Evolutionary conservation across 768 basidiomycete species (phyloP).

Genomic region (Lactarius trivialis): DNA sequence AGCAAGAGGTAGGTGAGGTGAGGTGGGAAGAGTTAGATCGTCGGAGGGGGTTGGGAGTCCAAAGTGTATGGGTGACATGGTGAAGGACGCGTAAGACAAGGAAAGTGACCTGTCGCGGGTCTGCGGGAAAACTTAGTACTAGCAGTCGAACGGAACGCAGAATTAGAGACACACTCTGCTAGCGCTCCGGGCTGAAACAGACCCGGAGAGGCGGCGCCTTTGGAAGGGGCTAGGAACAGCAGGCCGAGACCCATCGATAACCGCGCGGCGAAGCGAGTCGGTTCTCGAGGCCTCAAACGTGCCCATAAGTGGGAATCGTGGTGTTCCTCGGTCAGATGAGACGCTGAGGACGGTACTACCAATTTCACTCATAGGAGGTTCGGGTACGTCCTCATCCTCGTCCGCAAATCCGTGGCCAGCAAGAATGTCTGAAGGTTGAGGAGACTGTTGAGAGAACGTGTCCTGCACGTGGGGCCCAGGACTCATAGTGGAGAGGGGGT

Average conservation of each 20-base stretch:
- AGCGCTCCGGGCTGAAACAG: conserved; percentile 15
- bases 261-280: conserved; percentile 15
- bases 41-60: conserved; percentile 20
- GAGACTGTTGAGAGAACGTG: conserved; percentile 33
- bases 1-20: conserved; percentile 27
- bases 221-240: conserved; percentile 22
- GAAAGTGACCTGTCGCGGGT: conserved; percentile 28
- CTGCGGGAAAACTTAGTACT: conserved; percentile 26
- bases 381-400: conserved; percentile 19
- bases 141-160: neutral
- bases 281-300: conserved; percentile 13
- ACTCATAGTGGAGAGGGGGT: conserved; percentile 71
- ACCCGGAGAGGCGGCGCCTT: conserved; percentile 18
- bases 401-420: conserved; percentile 43
- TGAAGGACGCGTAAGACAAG: conserved; percentile 31
- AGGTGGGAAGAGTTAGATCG: conserved; percentile 32
- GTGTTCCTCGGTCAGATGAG: conserved; percentile 20
- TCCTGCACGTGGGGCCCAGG: conserved; percentile 39
- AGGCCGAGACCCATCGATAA: conserved; percentile 22
- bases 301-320: conserved; percentile 20
- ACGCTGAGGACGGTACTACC: conserved; percentile 18
- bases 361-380: conserved; percentile 22
- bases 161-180: conserved; percentile 16
- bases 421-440: conserved; percentile 64
- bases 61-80: conserved; percentile 28